Evolutionary conservation across 2,329 filamentous ascomycete species (phyloP), one percentile per base, ranked within the genome.

Genomic region (Nannizzia gypsea): DNA sequence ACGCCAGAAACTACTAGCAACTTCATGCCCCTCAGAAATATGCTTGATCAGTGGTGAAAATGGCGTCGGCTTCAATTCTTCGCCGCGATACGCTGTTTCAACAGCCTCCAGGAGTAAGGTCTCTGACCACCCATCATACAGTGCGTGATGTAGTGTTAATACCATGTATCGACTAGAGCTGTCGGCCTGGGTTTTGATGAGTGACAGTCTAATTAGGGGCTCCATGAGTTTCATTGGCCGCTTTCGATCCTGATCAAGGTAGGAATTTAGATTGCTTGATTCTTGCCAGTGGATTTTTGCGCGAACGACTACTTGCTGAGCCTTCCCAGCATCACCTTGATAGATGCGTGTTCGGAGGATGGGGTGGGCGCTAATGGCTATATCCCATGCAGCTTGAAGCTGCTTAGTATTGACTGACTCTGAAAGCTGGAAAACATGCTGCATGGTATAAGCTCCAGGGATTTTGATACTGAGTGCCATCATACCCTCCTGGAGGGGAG

Each of bases 271-370:
- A 58, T 61, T 56, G 40, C 56, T 56, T n/a, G 57, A 57, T 34
- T 54, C 60, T 59, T 58, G 63, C 67, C 68, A 71, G 13, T 60
- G 17, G 26, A 66, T 64, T 1, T 20, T 28, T 42, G 65, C 63
- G 8, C 65, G 64, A 13, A 71, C 54, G 8, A 72, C 64, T 8
- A 71, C 66, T 50, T 64, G 64, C 31, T 56, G 54, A 24, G 54
- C 34, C n/a, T 40, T 56, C 15, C 54, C 71, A 11, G 40, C 67
- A 60, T 55, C 68, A 65, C 6, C 56, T 31, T 58, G 56, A 36
- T 70, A 66, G 22, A 72, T 66, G 8, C 74, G 68, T 6, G 75
- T 78, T 11, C 76, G 72, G 20, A 78, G 66, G 17, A 78, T 73
- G 11, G 71, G 69, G 26, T 69, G 65, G 13, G 70, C 68, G 8